phyloP scores from a whole-genome alignment of 208 protist species.

The Trypanosomatidae sp. region DNA sequence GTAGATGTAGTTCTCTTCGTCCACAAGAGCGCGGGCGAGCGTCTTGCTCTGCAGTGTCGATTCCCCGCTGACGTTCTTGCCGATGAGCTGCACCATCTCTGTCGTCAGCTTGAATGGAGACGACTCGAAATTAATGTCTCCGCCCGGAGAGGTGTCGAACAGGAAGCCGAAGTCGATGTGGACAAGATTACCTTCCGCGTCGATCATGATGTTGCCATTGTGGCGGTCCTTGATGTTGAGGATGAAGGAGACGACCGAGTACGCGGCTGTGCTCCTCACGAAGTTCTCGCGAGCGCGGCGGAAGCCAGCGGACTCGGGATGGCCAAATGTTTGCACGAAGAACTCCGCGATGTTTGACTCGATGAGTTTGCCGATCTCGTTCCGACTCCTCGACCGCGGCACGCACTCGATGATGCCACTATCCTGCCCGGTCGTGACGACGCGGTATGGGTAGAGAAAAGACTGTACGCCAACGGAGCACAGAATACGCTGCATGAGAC shows the following conservation, averaged over 20 bases:
- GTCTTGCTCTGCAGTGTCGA: slow-evolving; percentile 56
- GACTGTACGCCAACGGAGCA: slow-evolving; percentile 72
- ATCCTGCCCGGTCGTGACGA: slow-evolving; percentile 85
- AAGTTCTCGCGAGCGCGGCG: slow-evolving; percentile 90
- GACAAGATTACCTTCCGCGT: slow-evolving; percentile 90
- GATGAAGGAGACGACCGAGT: slow-evolving; percentile 94
- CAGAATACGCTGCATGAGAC: slow-evolving; percentile 86
- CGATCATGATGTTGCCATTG: slow-evolving; percentile 96
- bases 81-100: slow-evolving; percentile 94
- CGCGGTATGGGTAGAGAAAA: slow-evolving; percentile 93
- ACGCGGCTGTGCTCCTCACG: slow-evolving; percentile 90
- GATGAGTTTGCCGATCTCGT: slow-evolving; percentile 91
- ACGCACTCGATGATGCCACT: slow-evolving; percentile 94
- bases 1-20: slow-evolving; percentile 82
- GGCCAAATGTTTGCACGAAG: slow-evolving; percentile 92
- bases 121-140: slow-evolving; percentile 95
- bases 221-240: slow-evolving; percentile 96
- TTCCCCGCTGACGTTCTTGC: slow-evolving; percentile 58
- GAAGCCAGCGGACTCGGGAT: slow-evolving; percentile 79
- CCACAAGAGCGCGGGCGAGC: slow-evolving; percentile 68
- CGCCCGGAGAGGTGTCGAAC: slow-evolving; percentile 94
- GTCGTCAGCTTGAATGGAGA: slow-evolving; percentile 93
- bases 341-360: slow-evolving; percentile 90
- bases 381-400: slow-evolving; percentile 80
- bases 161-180: slow-evolving; percentile 99